These are phyloP conservation scores for Fusarium buxicola DNA, from an alignment of 2,329 filamentous ascomycete species.

Conservation along the genomic window DNA sequence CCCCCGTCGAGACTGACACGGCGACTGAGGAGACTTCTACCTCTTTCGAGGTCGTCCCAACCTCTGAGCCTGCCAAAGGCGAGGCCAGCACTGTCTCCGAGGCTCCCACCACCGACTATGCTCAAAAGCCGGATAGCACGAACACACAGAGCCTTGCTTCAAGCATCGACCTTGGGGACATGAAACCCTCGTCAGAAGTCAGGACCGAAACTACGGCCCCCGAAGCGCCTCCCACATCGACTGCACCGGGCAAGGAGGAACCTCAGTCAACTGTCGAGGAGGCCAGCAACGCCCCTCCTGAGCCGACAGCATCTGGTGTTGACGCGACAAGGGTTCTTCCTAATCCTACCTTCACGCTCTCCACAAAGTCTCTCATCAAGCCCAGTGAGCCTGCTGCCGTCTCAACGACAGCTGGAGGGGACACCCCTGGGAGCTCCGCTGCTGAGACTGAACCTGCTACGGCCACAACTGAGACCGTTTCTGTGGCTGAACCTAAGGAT, in stretches of 20 bases:
- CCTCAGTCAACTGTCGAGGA: slow-evolving; percentile 9
- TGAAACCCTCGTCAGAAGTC: slow-evolving; percentile 30
- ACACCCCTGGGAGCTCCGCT: slow-evolving; percentile 10
- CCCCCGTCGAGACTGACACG: slow-evolving; percentile 3
- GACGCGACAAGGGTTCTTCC: slow-evolving; percentile 20
- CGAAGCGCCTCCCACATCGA: slow-evolving; percentile 9
- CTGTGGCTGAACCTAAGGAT: slow-evolving; percentile 30
- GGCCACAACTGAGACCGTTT: slow-evolving; percentile 31
- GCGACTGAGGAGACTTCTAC: slow-evolving; percentile 8
- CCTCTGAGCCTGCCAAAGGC: slow-evolving; percentile 8
- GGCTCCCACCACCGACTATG: slow-evolving; percentile 13
- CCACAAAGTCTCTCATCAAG: slow-evolving; percentile 18
- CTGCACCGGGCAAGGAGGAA: slow-evolving; percentile 5
- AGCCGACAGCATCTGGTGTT: slow-evolving; percentile 18
- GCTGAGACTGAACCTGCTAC: slow-evolving; percentile 9
- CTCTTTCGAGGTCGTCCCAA: slow-evolving; percentile 1
- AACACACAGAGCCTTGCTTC: slow-evolving; percentile 21
- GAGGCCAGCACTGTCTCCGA: slow-evolving; percentile 12
- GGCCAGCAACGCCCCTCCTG: slow-evolving; percentile 12
- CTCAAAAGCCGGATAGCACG: slow-evolving; percentile 22
- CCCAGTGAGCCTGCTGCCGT: slow-evolving; percentile 13
- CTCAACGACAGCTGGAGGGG: slow-evolving; percentile 3
- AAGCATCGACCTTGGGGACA: slow-evolving; percentile 41
- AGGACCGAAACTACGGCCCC: slow-evolving; percentile 19
- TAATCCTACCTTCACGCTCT: not conserved